Percentiles rank a stretch among this genome's conserved stretches.
Evolutionary conservation across 2,329 filamentous ascomycete species (phyloP).

Genomic region (Colletotrichum higginsianum): DNA sequence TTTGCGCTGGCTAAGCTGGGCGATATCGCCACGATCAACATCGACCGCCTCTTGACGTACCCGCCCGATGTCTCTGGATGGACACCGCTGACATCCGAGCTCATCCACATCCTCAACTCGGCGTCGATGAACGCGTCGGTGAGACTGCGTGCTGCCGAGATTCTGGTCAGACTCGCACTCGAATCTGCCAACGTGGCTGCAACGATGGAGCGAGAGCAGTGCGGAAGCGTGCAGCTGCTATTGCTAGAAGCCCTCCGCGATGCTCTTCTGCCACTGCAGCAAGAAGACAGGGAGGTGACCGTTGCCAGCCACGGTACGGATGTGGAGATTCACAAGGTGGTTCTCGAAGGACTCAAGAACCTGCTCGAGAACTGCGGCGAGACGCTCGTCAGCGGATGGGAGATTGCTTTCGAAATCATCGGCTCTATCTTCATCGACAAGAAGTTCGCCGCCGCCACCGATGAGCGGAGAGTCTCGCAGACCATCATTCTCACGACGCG

Average conservation of each 20-base stretch:
- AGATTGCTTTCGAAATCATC: slow-evolving; percentile 87
- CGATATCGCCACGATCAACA: slow-evolving; percentile 81
- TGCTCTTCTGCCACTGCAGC: slow-evolving; percentile 72
- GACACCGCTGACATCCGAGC: slow-evolving; percentile 73
- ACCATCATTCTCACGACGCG: slow-evolving; percentile 62
- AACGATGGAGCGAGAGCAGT: slow-evolving; percentile 63
- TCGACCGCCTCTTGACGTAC: slow-evolving; percentile 79
- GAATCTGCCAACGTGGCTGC: slow-evolving; percentile 72
- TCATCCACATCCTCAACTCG: slow-evolving; percentile 67
- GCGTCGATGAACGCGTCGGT: slow-evolving; percentile 65
- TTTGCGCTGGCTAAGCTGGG: slow-evolving; percentile 82
- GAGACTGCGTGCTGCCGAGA: slow-evolving; percentile 74
- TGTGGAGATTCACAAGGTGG: slow-evolving; percentile 83
- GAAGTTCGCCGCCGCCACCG: slow-evolving; percentile 50
- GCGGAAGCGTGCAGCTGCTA: slow-evolving; percentile 78
- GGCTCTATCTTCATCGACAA: slow-evolving; percentile 80
- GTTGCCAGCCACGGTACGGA: slow-evolving; percentile 76
- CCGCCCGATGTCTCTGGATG: slow-evolving; percentile 81
- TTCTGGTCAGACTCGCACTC: slow-evolving; percentile 71
- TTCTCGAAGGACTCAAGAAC: slow-evolving; percentile 84
- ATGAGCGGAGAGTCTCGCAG: slow-evolving; percentile 48
- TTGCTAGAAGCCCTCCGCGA: slow-evolving; percentile 77
- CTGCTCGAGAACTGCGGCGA: slow-evolving; percentile 93
- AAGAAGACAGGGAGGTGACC: slow-evolving; percentile 65
- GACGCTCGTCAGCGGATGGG: slow-evolving; percentile 86